Conservation (phyloP, 106 monocot genomes). For the Dioscorea zingiberensis region DNA sequence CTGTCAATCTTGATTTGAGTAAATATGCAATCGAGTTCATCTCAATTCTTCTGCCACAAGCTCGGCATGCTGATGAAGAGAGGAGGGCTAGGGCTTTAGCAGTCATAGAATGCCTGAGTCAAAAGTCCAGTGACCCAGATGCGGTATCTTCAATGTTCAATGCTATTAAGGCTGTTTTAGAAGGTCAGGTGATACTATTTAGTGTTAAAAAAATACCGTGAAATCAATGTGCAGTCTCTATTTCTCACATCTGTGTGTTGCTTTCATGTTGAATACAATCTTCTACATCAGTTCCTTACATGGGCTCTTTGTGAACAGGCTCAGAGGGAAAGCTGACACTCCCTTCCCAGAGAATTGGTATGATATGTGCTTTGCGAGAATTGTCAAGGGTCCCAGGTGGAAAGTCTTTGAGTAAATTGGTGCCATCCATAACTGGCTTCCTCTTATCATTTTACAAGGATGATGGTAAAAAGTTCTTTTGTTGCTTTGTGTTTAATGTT, state of each 20-base stretch:
- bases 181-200: conserved; percentile 35
- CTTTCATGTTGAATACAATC: neutral
- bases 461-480: conserved; percentile 47
- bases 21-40: conserved; percentile 80
- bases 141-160: conserved; percentile 53
- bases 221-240: neutral
- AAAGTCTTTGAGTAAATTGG: conserved; percentile 57
- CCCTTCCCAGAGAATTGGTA: conserved; percentile 89
- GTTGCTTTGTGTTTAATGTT: neutral
- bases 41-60: conserved; percentile 75
- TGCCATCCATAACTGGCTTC: conserved; percentile 50
- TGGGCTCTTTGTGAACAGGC: conserved; percentile 33
- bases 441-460: conserved; percentile 82
- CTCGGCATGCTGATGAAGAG: conserved; percentile 80
- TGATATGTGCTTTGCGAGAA: conserved; percentile 74
- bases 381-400: conserved; percentile 64
- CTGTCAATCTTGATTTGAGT: conserved; percentile 78
- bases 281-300: neutral
- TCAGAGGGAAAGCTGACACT: conserved; percentile 86
- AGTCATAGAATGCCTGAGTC: conserved; percentile 66
- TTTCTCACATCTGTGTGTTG: neutral
- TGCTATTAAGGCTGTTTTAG: conserved; percentile 60
- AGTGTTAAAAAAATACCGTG: neutral
- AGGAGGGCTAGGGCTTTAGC: conserved; percentile 65
- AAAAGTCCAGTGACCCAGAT: conserved; percentile 92